These are phyloP conservation scores for Thelephora ganbajun DNA, from an alignment of 768 basidiomycete genomes.

Conservation along the genomic window DNA sequence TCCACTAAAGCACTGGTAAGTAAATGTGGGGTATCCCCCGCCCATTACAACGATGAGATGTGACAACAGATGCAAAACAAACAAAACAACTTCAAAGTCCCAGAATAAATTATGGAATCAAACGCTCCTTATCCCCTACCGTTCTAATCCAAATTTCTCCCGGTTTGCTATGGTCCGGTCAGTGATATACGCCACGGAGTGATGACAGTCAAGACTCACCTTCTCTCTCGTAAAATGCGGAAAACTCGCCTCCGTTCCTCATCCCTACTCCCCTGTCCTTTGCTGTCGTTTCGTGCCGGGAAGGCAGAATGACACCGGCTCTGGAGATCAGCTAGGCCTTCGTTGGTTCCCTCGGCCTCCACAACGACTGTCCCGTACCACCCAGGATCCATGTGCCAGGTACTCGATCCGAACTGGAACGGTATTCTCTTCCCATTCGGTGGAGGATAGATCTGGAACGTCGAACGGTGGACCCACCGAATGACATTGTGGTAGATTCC, in stretches of 20 bases:
- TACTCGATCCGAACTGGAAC: constrained; percentile 32
- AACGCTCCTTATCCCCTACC: constrained; percentile 50
- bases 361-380: constrained; percentile 79
- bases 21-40: not conserved
- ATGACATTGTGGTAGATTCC: constrained; percentile 70
- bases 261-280: constrained; percentile 14
- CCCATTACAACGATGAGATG: not conserved
- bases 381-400: constrained; percentile 53
- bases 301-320: constrained; percentile 58
- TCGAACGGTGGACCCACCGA: constrained; percentile 74
- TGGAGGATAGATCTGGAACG: constrained; percentile 53
- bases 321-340: constrained; percentile 67
- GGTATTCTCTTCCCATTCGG: constrained; percentile 19
- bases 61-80: not conserved
- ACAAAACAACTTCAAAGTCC: constrained; percentile 7
- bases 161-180: constrained; percentile 35
- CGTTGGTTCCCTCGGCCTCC: constrained; percentile 81
- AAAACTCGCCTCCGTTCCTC: constrained; percentile 43
- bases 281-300: constrained; percentile 37
- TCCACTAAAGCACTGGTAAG: too few species aligned
- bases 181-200: constrained; percentile 2
- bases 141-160: constrained; percentile 61
- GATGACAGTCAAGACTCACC: constrained; percentile 25
- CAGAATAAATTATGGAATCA: constrained; percentile 20
- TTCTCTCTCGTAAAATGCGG: constrained; percentile 64